These are phyloP conservation scores for Fusarium keratoplasticum DNA, from an alignment of 2,329 filamentous ascomycete genomes.

Conservation along the genomic window DNA sequence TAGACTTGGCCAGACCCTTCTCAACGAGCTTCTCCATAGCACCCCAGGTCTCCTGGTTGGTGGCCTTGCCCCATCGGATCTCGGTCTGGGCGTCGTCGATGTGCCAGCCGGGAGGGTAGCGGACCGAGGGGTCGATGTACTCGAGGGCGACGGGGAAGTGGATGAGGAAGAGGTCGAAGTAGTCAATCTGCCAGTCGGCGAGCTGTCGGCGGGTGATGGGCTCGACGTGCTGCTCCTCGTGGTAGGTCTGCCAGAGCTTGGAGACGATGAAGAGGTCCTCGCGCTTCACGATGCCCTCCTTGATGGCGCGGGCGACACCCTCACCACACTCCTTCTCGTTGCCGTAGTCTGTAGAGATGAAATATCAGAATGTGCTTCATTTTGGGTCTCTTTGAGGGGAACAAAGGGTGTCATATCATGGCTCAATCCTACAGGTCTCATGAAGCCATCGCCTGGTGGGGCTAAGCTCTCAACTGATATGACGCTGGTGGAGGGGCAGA, in stretches of 20 bases:
- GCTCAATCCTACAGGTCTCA: slow-evolving; percentile 3
- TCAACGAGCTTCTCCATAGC: slow-evolving; percentile 82
- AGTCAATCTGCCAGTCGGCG: slow-evolving; percentile 85
- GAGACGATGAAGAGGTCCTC: slow-evolving; percentile 92
- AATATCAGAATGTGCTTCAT: slow-evolving; percentile 12
- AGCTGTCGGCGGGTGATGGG: slow-evolving; percentile 82
- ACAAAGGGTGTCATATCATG: background rate
- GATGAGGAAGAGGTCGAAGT: slow-evolving; percentile 90
- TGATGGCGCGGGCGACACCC: slow-evolving; percentile 82
- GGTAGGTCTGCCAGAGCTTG: slow-evolving; percentile 95
- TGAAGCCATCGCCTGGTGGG: slow-evolving; percentile 32
- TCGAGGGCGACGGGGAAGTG: slow-evolving; percentile 91
- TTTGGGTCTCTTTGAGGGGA: background rate
- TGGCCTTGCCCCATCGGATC: slow-evolving; percentile 74
- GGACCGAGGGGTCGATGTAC: slow-evolving; percentile 82
- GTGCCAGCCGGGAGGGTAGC: slow-evolving; percentile 85
- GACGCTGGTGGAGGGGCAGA: slow-evolving; percentile 35
- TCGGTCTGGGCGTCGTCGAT: slow-evolving; percentile 69
- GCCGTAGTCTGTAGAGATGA: slow-evolving; percentile 75
- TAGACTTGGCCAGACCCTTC: slow-evolving; percentile 75
- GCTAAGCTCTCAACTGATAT: slow-evolving; percentile 13
- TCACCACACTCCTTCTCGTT: slow-evolving; percentile 84
- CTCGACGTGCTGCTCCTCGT: slow-evolving; percentile 81
- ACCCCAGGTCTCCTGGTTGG: slow-evolving; percentile 84
- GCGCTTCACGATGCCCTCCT: slow-evolving; percentile 83